phyloP scores from a whole-genome alignment of 2,329 filamentous ascomycete genomes.

The Thielaviopsis populi region DNA sequence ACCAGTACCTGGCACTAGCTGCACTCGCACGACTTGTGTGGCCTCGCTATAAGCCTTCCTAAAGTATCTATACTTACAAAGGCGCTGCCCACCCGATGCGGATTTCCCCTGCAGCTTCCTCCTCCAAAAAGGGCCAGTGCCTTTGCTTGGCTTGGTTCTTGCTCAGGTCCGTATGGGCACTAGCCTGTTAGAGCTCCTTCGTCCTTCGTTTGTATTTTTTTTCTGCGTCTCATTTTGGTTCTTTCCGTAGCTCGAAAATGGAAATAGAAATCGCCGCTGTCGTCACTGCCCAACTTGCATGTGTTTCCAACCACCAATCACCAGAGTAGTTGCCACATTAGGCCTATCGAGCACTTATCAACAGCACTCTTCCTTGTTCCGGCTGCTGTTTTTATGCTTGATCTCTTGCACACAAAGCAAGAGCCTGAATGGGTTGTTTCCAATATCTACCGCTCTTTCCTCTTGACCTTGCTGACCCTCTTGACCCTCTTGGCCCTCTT shows the following conservation, averaged over 20 bases:
- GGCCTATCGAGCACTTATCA: background rate
- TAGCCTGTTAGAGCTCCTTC: background rate
- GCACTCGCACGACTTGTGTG: background rate
- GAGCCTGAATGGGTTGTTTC: background rate
- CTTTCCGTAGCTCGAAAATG: background rate
- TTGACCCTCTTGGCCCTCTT: background rate
- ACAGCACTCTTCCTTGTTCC: background rate
- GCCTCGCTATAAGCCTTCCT: background rate
- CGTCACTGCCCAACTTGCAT: slow-evolving; percentile 1
- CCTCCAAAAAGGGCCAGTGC: background rate
- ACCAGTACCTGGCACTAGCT: background rate
- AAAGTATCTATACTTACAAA: background rate
- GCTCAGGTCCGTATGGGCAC: background rate
- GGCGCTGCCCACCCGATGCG: background rate
- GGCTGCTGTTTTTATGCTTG: background rate
- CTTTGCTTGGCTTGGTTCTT: background rate
- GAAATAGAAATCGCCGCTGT: background rate
- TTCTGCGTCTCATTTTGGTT: background rate
- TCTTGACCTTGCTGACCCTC: background rate
- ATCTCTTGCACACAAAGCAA: background rate
- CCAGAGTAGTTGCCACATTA: background rate
- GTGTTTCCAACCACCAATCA: background rate
- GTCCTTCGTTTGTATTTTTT: background rate
- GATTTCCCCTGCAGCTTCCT: slow-evolving; percentile 1
- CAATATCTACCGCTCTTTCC: background rate